A percentile compares a stretch with the other conserved stretches of the same genome.
phyloP scores from a whole-genome alignment of 2,329 filamentous ascomycete species.

The Ophiognomonia clavigignenti-juglandacearum region DNA sequence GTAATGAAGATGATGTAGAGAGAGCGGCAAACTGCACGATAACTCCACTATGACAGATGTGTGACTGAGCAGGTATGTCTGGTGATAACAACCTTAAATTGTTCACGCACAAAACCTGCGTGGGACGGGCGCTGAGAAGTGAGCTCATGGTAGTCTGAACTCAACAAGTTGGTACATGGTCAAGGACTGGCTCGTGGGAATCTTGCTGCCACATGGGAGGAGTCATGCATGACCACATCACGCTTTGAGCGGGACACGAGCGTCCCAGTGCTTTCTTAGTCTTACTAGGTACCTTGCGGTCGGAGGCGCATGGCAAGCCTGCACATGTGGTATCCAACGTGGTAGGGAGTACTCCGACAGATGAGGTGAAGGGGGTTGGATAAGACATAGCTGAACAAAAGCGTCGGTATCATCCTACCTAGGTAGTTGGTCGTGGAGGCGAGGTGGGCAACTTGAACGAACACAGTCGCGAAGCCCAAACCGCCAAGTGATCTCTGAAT shows the following conservation, averaged over 20 bases:
- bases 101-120: background rate
- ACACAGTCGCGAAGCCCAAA: too few relatives aligned
- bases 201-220: background rate
- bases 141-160: constrained; percentile 1
- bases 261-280: background rate
- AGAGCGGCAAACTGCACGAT: background rate
- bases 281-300: background rate
- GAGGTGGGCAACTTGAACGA: too few relatives aligned
- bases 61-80: background rate
- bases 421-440: too few relatives aligned
- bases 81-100: too few relatives aligned
- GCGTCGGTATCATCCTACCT: too few relatives aligned
- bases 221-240: background rate
- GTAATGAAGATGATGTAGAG: background rate
- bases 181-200: too few relatives aligned
- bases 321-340: background rate
- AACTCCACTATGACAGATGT: background rate
- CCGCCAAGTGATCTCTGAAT: too few relatives aligned
- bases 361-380: too few relatives aligned
- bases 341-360: background rate
- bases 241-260: background rate
- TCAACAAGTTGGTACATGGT: background rate
- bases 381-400: too few relatives aligned
- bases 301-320: background rate
- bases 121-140: background rate